Conservation (phyloP, 306 rosid genomes). For the Acmispon strigosus region DNA sequence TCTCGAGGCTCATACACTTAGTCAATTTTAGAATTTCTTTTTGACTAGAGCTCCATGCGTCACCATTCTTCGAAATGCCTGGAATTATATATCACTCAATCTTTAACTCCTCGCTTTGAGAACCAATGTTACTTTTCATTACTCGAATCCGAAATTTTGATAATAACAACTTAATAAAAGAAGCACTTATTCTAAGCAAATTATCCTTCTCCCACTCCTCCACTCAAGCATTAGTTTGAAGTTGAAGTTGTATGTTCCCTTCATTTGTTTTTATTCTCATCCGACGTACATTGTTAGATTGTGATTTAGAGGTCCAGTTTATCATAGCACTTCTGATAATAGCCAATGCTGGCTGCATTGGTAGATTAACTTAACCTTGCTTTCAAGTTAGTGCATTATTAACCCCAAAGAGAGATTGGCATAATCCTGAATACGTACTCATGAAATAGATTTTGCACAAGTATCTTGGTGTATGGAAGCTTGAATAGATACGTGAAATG, state of each 20-base stretch:
- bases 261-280: slow-evolving; percentile 18
- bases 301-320: not conserved
- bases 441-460: slow-evolving; percentile 12
- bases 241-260: not conserved
- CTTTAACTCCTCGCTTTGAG: no score
- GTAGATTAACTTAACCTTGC: no score
- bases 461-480: not conserved
- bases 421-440: slow-evolving; percentile 1
- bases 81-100: no score
- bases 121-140: no score
- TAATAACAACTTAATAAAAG: not conserved
- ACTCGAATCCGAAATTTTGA: no score
- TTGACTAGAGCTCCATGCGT: no score
- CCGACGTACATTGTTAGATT: slow-evolving; percentile 21
- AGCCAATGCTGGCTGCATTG: not conserved
- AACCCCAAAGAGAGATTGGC: not conserved
- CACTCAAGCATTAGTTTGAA: slow-evolving; percentile 21
- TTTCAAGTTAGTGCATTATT: no score
- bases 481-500: not conserved
- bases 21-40: no score
- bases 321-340: not conserved
- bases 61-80: no score
- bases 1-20: no score
- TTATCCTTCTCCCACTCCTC: slow-evolving; percentile 42
- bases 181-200: slow-evolving; percentile 64